Evolutionary conservation across 225 moss, liverwort and hornwort species (phyloP), one percentile per base, ranked within the genome.

Genomic region (Climacium dendroides): DNA sequence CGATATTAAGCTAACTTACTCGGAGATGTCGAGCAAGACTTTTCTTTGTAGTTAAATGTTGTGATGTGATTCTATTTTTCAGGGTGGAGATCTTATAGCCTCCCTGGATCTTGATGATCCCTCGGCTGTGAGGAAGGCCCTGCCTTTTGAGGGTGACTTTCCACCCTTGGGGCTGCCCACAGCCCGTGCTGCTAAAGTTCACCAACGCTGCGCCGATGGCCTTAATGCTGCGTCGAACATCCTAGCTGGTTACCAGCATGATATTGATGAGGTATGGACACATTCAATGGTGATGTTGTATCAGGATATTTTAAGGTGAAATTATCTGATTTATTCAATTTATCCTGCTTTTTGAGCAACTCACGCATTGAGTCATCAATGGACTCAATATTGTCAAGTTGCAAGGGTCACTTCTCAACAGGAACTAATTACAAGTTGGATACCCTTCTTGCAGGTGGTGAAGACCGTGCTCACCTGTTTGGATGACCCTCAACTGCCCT

Each of bases 1-100:
- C 10, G 69, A 7, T 89, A 22, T 39, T 37, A 32, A 73, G 41
- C 52, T n/a, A 12, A 45, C 20, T 69, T 79, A 23, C 19, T 80
- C 74, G 52, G 53, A 81, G 76, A 71, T 85, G 35, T 65, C 20
- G 30, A 64, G 63, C 24, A 77, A 71, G 75, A 13, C 64, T 57
- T 47, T 24, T 72, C 45, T 26, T 74, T 62, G 74, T 74, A 74
- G 66, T 65, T 62, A 66, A n/a, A 83, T 15, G 43, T 37, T 85
- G 81, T 77, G 86, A 12, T 53, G 70, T 86, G 67, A 12, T n/a
- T 74, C 64, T 67, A 69, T 37, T 52, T 83, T 66, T 43, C 91
- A 99, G 98, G 95, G 95, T 65, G 99, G 99, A 86, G 99, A 99
- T 85, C 92, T 99, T 85, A 90, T 99, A 83, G 99, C 97, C 71